Percentiles rank a stretch among this genome's conserved stretches.
These are phyloP conservation scores for Tetrahymena malaccensis DNA, from an alignment of 73 alveolate genomes.

Conservation along the genomic window DNA sequence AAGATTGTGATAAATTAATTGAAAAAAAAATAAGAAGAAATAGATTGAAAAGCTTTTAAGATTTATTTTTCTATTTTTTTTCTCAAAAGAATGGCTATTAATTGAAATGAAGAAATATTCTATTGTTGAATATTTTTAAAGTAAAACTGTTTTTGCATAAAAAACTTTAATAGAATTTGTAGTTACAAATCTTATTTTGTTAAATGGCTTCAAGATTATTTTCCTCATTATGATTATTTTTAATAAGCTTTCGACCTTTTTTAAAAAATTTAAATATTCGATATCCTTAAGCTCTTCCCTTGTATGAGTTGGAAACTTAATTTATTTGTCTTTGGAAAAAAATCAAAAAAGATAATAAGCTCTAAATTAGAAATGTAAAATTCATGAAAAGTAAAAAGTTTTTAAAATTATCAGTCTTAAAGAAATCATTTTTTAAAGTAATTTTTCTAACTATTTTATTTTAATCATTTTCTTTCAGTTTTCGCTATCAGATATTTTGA, in stretches of 20 bases:
- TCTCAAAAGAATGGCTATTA: not conserved
- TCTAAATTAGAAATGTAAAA: not conserved
- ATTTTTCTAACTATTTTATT: not conserved
- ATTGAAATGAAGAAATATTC: no score
- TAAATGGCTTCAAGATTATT: not conserved
- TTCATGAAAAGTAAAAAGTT: not conserved
- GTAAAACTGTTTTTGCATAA: not conserved
- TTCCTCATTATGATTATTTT: not conserved
- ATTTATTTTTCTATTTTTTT: no score
- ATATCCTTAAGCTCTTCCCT: not conserved
- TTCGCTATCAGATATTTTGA: no score
- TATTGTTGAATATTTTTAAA: not conserved
- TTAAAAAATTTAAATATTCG: no score
- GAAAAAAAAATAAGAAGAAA: not conserved
- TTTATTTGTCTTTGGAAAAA: not conserved
- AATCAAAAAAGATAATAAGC: not conserved
- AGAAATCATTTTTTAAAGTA: not conserved
- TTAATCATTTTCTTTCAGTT: no score
- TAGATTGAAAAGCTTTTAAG: not conserved
- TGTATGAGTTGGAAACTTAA: not conserved
- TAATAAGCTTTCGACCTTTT: not conserved
- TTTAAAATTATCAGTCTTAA: no score
- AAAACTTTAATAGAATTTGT: not conserved
- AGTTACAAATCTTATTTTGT: not conserved
- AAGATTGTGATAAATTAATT: not conserved